phyloP scores from a whole-genome alignment of 1,139 yeast species.

The Kodamaea sp. region DNA sequence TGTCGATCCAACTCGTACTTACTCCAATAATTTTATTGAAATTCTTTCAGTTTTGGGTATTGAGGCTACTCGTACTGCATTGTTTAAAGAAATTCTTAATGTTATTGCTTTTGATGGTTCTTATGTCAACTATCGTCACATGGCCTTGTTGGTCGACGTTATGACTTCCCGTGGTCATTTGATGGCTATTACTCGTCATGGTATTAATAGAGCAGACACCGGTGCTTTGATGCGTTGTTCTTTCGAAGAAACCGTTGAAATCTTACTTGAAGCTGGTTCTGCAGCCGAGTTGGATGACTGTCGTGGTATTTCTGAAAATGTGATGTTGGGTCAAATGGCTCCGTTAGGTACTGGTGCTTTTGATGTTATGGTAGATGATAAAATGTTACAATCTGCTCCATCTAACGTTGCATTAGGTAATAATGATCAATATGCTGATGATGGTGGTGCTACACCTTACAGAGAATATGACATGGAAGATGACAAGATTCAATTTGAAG shows the following conservation, averaged over 20 bases:
- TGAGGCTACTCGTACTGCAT: conserved; percentile 95
- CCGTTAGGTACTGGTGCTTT: conserved; percentile 99
- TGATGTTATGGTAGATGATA: conserved; percentile 92
- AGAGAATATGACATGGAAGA: conserved; percentile 77
- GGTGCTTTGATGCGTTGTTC: conserved; percentile 99
- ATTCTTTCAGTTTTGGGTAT: conserved; percentile 93
- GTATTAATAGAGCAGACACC: conserved; percentile 97
- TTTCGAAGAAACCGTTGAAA: conserved; percentile 98
- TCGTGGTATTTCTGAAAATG: conserved; percentile 97
- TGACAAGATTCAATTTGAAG: conserved; percentile 70
- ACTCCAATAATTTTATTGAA: conserved; percentile 95
- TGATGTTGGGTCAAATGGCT: conserved; percentile 96
- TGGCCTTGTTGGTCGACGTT: conserved; percentile 95
- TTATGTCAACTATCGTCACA: conserved; percentile 95
- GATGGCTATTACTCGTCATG: conserved; percentile 99
- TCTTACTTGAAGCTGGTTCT: conserved; percentile 95
- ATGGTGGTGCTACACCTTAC: conserved; percentile 95
- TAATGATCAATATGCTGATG: conserved; percentile 38
- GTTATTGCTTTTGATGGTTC: conserved; percentile 99
- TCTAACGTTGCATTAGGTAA: conserved; percentile 43
- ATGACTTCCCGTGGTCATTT: conserved; percentile 99
- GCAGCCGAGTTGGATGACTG: conserved; percentile 97
- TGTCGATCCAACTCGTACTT: conserved; percentile 84
- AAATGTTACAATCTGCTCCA: conserved; percentile 69
- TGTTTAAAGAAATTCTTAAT: conserved; percentile 89